Evolutionary conservation across 257 asterid genomes (phyloP).

Genomic region (Jasminum sambac): DNA sequence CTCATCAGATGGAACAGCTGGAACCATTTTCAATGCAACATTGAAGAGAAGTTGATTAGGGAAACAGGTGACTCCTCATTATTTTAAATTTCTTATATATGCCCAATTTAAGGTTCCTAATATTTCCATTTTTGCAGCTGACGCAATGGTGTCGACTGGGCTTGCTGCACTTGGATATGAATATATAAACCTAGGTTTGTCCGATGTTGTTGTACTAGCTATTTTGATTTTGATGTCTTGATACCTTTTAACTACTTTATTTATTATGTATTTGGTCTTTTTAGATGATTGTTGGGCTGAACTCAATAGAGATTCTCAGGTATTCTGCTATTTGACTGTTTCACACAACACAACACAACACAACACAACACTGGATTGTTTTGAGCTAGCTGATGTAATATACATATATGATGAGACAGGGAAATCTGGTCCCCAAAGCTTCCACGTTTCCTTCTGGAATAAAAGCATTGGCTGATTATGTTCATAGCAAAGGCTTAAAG

Average conservation of each 20-base stretch:
- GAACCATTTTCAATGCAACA: conserved; percentile 79
- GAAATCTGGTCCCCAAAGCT: conserved; percentile 59
- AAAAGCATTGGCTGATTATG: conserved; percentile 83
- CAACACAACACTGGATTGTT: neutral
- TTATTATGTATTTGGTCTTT: conserved; percentile 6
- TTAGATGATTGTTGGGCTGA: conserved; percentile 99
- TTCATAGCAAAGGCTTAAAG: conserved; percentile 79
- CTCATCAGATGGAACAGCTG: conserved; percentile 92
- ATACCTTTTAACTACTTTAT: neutral
- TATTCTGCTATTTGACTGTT: conserved; percentile 1
- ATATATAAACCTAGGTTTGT: conserved; percentile 65
- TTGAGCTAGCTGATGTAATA: neutral
- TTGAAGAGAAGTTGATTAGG: conserved; percentile 67
- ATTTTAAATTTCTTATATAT: neutral
- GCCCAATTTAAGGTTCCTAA: neutral
- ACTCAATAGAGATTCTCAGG: conserved; percentile 66
- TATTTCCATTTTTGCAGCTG: conserved; percentile 46
- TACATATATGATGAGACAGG: conserved; percentile 35
- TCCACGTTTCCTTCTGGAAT: conserved; percentile 90
- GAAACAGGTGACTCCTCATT: conserved; percentile 55
- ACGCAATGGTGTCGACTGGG: conserved; percentile 74
- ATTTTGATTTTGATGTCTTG: neutral
- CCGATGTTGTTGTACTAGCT: neutral
- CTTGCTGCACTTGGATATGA: conserved; percentile 68
- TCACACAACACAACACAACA: too few relatives aligned